These are phyloP conservation scores for Funneliformis mosseae DNA, from an alignment of 192 early-diverging fungal species.

Conservation along the genomic window DNA sequence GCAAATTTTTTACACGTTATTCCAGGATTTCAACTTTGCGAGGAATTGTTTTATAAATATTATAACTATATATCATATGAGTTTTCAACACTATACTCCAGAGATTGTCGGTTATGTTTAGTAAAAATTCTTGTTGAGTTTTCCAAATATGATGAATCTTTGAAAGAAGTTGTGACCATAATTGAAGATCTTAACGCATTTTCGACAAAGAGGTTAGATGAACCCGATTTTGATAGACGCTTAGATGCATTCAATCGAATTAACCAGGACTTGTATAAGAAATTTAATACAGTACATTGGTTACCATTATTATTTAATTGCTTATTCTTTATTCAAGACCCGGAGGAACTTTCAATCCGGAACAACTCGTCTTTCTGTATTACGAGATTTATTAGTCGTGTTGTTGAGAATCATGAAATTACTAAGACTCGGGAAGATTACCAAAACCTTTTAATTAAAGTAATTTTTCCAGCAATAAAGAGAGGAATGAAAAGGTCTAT, in stretches of 20 bases:
- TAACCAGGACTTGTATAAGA: conserved; percentile 66
- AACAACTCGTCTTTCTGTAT: conserved; percentile 78
- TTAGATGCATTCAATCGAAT: conserved; percentile 77
- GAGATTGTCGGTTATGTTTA: conserved; percentile 66
- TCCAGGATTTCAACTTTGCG: conserved; percentile 47
- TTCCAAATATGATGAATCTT: conserved; percentile 58
- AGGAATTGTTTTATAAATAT: conserved; percentile 58
- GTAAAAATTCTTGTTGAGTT: conserved; percentile 65
- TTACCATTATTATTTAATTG: conserved; percentile 89
- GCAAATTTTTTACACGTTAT: conserved; percentile 79
- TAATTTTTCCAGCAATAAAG: conserved; percentile 75
- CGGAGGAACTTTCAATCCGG: conserved; percentile 86
- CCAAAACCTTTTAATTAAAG: conserved; percentile 55
- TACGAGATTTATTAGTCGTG: conserved; percentile 67
- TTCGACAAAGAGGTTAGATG: conserved; percentile 73
- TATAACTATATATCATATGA: conserved; percentile 67
- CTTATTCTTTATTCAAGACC: conserved; percentile 77
- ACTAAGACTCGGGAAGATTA: conserved; percentile 34
- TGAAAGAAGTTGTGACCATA: conserved; percentile 56
- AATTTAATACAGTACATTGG: conserved; percentile 78
- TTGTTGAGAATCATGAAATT: conserved; percentile 34
- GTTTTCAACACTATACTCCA: conserved; percentile 66
- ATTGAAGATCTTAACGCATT: conserved; percentile 81
- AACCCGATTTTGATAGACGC: conserved; percentile 84
- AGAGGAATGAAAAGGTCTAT: conserved; percentile 57